Percentiles rank a stretch among this genome's conserved stretches.
phyloP scores from a whole-genome alignment of 495 filamentous ascomycete species.

The Podospora didyma region DNA sequence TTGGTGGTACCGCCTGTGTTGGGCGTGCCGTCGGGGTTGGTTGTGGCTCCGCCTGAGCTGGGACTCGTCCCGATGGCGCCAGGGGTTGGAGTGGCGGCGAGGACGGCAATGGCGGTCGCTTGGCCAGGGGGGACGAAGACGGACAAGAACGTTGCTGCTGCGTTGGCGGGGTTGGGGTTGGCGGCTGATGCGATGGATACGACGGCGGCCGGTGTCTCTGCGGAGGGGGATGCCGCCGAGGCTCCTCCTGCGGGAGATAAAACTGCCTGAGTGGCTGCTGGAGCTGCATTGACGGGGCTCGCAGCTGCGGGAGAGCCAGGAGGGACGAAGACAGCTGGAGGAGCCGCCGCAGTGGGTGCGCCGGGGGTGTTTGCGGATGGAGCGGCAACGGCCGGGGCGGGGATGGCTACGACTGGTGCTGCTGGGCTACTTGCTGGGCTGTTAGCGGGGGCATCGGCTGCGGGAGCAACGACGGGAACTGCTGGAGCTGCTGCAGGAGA shows the following conservation, averaged over 20 bases:
- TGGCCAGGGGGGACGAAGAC: conserved; percentile 13
- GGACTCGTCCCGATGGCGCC: not conserved
- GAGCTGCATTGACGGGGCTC: not conserved
- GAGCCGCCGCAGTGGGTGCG: not conserved
- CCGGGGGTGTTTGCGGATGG: not conserved
- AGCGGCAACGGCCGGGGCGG: not conserved
- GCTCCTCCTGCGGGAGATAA: not conserved
- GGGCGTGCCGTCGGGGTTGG: not conserved
- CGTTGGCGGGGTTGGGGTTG: not conserved
- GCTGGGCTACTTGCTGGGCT: not conserved
- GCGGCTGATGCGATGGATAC: not conserved
- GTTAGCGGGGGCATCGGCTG: not conserved
- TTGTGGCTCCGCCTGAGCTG: not conserved
- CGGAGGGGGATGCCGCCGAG: not conserved
- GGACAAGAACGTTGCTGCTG: conserved; percentile 16
- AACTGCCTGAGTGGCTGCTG: not conserved
- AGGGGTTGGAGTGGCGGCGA: not conserved
- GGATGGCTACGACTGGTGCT: not conserved
- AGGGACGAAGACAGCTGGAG: not conserved
- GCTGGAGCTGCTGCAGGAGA: not conserved
- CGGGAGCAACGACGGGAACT: not conserved
- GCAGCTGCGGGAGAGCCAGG: not conserved
- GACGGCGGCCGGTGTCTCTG: not conserved
- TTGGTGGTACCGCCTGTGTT: not conserved
- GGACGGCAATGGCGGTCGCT: conserved; percentile 9